Percentiles rank a stretch among this genome's conserved stretches.
These are phyloP conservation scores for Bimuria novae-zelandiae DNA, from an alignment of 2,329 filamentous ascomycete species.

Conservation along the genomic window DNA sequence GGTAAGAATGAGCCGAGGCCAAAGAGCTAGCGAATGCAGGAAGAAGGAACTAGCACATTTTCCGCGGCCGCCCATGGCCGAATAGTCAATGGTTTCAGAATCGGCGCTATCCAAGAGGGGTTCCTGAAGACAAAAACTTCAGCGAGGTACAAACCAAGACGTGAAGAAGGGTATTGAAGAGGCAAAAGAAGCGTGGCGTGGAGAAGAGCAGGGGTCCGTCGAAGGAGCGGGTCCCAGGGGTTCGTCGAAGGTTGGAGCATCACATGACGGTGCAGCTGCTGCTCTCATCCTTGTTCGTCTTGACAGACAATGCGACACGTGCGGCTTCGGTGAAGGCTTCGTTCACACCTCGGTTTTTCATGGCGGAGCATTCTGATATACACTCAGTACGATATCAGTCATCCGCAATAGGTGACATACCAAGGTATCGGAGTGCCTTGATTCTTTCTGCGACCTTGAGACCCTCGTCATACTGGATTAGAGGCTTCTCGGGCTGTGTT, in stretches of 20 bases:
- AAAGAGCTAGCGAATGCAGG: not conserved
- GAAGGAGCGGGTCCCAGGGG: too few relatives aligned
- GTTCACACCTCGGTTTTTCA: conserved; percentile 97
- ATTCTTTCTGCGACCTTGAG: conserved; percentile 90
- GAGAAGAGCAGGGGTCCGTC: not conserved
- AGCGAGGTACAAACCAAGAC: conserved; percentile 2
- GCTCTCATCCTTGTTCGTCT: conserved; percentile 55
- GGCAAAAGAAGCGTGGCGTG: not conserved
- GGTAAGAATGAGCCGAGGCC: not conserved
- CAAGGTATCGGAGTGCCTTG: conserved; percentile 87
- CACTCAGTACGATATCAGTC: conserved; percentile 10
- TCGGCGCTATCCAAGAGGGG: not conserved
- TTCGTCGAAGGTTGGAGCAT: conserved; percentile 5
- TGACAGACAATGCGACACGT: conserved; percentile 76
- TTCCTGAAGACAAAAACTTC: not conserved
- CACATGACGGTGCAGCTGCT: conserved; percentile 50
- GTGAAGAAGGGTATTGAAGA: conserved; percentile 8
- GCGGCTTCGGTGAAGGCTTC: conserved; percentile 98
- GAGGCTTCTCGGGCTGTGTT: conserved; percentile 55
- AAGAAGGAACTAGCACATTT: not conserved
- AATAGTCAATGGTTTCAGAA: not conserved
- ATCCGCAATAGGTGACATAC: conserved; percentile 47
- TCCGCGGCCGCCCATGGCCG: not conserved
- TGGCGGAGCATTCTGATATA: conserved; percentile 87
- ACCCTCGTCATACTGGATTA: conserved; percentile 90